Conservation (phyloP, 2,329 filamentous ascomycete genomes). For the Chaetomium strumarium region DNA sequence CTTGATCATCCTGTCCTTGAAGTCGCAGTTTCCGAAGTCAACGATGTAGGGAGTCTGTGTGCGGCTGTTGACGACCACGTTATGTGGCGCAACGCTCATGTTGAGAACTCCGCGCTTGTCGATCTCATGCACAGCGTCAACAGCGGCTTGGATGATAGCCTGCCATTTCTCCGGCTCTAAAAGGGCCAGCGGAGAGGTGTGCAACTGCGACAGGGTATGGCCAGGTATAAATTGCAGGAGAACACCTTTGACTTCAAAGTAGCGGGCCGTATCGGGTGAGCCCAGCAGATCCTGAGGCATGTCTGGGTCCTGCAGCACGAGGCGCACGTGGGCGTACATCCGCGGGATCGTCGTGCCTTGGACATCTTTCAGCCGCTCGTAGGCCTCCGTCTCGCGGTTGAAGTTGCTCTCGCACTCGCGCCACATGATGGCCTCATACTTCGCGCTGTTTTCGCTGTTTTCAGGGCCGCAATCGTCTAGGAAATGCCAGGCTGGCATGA, state of each 20-base stretch:
- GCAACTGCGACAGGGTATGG: not conserved
- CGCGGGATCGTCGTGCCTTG: not conserved
- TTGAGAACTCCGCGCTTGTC: not conserved
- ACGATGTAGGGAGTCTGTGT: not conserved
- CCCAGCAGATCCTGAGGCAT: not conserved
- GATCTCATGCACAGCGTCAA: not conserved
- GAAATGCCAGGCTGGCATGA: not conserved
- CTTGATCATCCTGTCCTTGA: not conserved
- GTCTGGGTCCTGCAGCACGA: not conserved
- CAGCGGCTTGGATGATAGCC: not conserved
- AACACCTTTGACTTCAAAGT: not conserved
- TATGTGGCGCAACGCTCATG: not conserved
- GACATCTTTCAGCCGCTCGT: not conserved
- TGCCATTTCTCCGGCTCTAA: not conserved
- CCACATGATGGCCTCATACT: slow-evolving; percentile 1
- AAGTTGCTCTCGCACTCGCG: not conserved
- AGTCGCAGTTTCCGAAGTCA: not conserved
- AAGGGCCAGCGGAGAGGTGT: not conserved
- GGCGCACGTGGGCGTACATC: slow-evolving; percentile 1
- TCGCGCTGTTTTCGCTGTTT: not conserved
- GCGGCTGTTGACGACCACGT: not conserved
- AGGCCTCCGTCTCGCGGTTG: not conserved
- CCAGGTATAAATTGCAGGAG: not conserved
- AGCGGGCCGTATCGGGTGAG: not conserved
- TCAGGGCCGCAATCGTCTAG: not conserved